A percentile compares a stretch with the other conserved stretches of the same genome.
phyloP scores from a whole-genome alignment of 2,329 filamentous ascomycete genomes.

The Verticillium klebahnii region DNA sequence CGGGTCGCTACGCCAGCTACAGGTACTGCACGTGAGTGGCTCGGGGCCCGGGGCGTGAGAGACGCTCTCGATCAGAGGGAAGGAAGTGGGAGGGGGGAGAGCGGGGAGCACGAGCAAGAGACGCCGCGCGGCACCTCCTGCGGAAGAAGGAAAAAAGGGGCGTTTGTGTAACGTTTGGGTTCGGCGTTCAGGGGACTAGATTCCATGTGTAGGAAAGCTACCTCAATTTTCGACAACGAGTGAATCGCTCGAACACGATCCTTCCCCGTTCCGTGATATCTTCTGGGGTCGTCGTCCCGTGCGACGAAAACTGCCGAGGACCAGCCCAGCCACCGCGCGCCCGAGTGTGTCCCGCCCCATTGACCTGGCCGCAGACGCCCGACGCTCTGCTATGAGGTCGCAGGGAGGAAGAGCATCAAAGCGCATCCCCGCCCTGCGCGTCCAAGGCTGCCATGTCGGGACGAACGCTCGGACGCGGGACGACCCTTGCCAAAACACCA shows the following conservation, averaged over 20 bases:
- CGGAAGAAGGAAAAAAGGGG: not conserved
- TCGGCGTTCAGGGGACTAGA: constrained; percentile 2
- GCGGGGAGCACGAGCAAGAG: not conserved
- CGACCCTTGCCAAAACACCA: not conserved
- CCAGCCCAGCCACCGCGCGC: too few relatives aligned
- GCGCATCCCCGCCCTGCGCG: too few relatives aligned
- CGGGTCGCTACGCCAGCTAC: constrained; percentile 95
- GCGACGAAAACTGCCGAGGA: not conserved
- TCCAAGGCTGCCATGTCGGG: not conserved
- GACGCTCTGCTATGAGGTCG: too few relatives aligned
- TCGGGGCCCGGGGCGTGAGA: not conserved
- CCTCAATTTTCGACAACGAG: not conserved
- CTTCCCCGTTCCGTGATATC: not conserved
- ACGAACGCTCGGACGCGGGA: not conserved
- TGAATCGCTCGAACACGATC: not conserved
- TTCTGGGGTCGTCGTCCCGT: not conserved
- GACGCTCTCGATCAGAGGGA: not conserved
- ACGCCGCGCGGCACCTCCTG: not conserved
- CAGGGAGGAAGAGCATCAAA: too few relatives aligned
- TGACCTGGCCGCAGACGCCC: too few relatives aligned
- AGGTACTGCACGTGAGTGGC: constrained; percentile 56
- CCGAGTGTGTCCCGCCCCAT: too few relatives aligned
- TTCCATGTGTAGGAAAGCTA: not conserved
- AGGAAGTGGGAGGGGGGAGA: not conserved
- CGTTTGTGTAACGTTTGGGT: constrained; percentile 3